Evolutionary conservation across 2,329 filamentous ascomycete species (phyloP).

Genomic region (Fusarium miscanthi): DNA sequence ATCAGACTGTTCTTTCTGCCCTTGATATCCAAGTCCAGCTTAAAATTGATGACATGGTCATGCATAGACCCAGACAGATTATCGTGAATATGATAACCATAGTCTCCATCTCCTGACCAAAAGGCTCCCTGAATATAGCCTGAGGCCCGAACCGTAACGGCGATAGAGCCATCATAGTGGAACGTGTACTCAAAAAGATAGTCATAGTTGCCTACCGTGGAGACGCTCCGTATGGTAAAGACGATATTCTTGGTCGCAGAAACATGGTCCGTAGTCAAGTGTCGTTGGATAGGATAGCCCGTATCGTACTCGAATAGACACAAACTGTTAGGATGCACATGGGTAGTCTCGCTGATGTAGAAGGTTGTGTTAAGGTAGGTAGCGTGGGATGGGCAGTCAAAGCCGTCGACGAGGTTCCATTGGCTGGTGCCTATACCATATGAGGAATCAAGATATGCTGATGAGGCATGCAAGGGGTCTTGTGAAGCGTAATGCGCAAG

Average conservation of each 20-base stretch:
- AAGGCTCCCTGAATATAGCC: conserved; percentile 66
- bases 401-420: conserved; percentile 59
- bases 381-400: conserved; percentile 63
- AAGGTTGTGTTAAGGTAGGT: conserved; percentile 62
- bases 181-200: conserved; percentile 63
- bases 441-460: conserved; percentile 59
- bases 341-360: conserved; percentile 56
- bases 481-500: conserved; percentile 63
- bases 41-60: conserved; percentile 67
- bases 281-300: conserved; percentile 62
- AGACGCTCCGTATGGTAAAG: conserved; percentile 59
- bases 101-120: conserved; percentile 59
- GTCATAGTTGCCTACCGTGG: conserved; percentile 67
- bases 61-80: conserved; percentile 62
- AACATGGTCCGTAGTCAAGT: conserved; percentile 55
- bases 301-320: conserved; percentile 66
- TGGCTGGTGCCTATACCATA: conserved; percentile 61
- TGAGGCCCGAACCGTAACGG: conserved; percentile 62
- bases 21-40: conserved; percentile 64
- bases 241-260: conserved; percentile 60
- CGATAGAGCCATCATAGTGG: conserved; percentile 62
- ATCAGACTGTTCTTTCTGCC: conserved; percentile 59
- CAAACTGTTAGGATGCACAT: conserved; percentile 61
- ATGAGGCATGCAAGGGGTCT: conserved; percentile 59
- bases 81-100: conserved; percentile 63